phyloP scores from a whole-genome alignment of 176 grass and related monocot species.

The Puya raimondii region DNA sequence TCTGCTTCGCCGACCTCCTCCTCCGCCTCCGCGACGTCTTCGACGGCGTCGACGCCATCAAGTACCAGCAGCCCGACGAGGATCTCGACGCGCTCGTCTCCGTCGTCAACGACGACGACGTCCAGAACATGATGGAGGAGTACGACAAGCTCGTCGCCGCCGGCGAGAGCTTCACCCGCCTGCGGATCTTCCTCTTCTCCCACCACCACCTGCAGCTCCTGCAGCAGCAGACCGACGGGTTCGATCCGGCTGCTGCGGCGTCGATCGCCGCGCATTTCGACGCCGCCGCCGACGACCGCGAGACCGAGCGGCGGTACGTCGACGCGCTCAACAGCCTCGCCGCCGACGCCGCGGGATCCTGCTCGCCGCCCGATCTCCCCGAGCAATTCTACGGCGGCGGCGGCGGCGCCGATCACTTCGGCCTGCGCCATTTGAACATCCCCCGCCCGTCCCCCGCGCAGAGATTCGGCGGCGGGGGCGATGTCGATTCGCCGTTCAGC shows the following conservation, averaged over 20 bases:
- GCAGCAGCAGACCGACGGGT: not conserved
- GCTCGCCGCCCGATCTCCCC: constrained; percentile 37
- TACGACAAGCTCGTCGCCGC: constrained; percentile 75
- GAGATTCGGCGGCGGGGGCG: constrained; percentile 61
- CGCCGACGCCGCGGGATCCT: not conserved
- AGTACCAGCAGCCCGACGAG: constrained; percentile 96
- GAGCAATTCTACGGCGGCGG: constrained; percentile 53
- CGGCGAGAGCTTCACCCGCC: constrained; percentile 52
- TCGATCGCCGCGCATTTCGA: constrained; percentile 37
- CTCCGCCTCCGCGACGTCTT: constrained; percentile 62
- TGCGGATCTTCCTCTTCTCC: constrained; percentile 88
- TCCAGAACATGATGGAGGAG: constrained; percentile 99
- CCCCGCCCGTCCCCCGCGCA: constrained; percentile 40
- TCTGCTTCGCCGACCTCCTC: constrained; percentile 45
- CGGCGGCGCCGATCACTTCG: constrained; percentile 40
- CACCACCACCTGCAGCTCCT: constrained; percentile 11
- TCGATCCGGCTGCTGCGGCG: not conserved
- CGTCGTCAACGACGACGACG: constrained; percentile 86
- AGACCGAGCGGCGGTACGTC: constrained; percentile 77
- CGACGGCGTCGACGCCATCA: constrained; percentile 63
- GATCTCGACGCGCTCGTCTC: constrained; percentile 88
- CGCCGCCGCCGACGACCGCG: constrained; percentile 39
- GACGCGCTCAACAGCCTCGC: constrained; percentile 77
- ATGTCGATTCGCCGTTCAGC: constrained; percentile 76
- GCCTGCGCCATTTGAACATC: constrained; percentile 63